phyloP scores from a whole-genome alignment of 2,329 filamentous ascomycete genomes.

The Cladophialophora bantiana region DNA sequence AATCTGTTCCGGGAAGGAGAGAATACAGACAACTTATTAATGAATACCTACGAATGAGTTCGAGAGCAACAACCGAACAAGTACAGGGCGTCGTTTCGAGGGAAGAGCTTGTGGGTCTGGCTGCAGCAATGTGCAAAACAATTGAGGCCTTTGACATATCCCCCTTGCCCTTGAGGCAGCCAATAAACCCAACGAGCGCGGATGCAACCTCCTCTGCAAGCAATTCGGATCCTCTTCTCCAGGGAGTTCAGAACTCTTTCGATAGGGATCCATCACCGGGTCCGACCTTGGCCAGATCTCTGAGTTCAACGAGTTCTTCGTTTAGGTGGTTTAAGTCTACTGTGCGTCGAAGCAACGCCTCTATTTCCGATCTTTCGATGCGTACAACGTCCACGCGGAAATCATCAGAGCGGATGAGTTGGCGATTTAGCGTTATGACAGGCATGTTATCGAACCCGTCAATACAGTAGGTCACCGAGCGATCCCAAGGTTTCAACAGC shows the following conservation, averaged over 20 bases:
- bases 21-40: background rate
- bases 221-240: background rate
- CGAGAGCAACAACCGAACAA: background rate
- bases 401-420: background rate
- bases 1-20: background rate
- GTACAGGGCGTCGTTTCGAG: background rate
- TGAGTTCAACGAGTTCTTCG: background rate
- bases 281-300: background rate
- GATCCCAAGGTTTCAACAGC: background rate
- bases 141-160: no score
- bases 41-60: background rate
- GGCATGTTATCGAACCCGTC: constrained; percentile 6
- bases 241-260: background rate
- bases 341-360: background rate
- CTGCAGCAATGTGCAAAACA: background rate
- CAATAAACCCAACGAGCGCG: background rate
- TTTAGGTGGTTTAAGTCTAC: background rate
- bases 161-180: background rate
- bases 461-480: background rate
- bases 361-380: background rate
- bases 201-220: background rate
- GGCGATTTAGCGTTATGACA: background rate
- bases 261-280: background rate
- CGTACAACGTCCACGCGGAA: background rate
- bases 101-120: background rate